Evolutionary conservation across 441 rosid genomes (phyloP), one percentile per base, ranked within the genome.

Genomic region (Populus hybrid): DNA sequence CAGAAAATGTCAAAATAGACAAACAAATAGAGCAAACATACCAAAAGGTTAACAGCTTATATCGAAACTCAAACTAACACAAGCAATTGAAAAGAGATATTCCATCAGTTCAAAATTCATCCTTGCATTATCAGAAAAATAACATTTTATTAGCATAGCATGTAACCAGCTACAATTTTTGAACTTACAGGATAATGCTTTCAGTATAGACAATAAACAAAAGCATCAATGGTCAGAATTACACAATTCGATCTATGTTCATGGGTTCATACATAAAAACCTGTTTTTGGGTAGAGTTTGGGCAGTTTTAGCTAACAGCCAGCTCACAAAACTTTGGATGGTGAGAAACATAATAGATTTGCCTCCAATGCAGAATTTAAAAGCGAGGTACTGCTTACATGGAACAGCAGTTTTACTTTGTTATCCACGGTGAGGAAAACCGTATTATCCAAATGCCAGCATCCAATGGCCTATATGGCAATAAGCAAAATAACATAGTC

Each of bases 31-130:
- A 9, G 11, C 66, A 21, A 1, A 10, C 14, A 61, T 10, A 61
- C 28, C 21, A 9, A 21, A 61, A 61, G 8, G 26, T 21, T 8
- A 21, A 21, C 65, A 59, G 24, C 26, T 59, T n/a, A n/a, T 59
- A 20, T 59, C 5, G 8, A n/a, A 59, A 57, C n/a, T 57, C 63
- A 57, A 57, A 57, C 10, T 54, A 54, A 6, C 59, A 16, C 6
- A 50, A 57, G 23, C 63, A 57, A 57, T 18, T 6, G 63, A 20
- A 57, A 57, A 57, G 35, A 8, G 7, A 6, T 7, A 7, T 18
- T 57, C 63, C 64, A 59, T 50, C 23, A 36, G 21, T 63, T 30
- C 66, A 82, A 77, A 35, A 30, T 69, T 30, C 69, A 40, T 21
- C 72, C 46, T 67, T 67, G 6, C 30, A 75, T 35, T 46, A 18